phyloP scores from a whole-genome alignment of 768 basidiomycete species.

The Rhodotorula toruloides region DNA sequence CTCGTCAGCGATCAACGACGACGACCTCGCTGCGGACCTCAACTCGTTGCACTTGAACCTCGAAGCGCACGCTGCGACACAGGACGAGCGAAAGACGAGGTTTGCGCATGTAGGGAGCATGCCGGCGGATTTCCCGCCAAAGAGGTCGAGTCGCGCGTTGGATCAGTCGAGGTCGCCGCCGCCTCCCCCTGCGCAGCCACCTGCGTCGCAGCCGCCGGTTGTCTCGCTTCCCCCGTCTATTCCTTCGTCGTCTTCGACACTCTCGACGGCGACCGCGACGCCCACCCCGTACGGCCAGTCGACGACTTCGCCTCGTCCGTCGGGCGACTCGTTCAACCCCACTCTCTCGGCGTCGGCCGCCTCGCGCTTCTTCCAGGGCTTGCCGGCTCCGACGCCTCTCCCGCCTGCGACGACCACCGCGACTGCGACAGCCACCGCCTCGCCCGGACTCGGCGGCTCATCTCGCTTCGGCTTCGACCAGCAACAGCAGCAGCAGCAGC shows the following conservation, averaged over 20 bases:
- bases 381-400: slow-evolving; percentile 9
- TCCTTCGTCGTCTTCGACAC: no score
- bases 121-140: slow-evolving; percentile 34
- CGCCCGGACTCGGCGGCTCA: neutral
- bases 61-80: slow-evolving; percentile 32
- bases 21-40: slow-evolving; percentile 42
- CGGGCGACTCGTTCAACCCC: slow-evolving; percentile 24
- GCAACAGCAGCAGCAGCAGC: neutral
- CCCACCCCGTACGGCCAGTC: neutral
- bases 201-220: no score
- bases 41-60: slow-evolving; percentile 43
- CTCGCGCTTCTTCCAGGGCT: slow-evolving; percentile 30
- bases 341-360: slow-evolving; percentile 9
- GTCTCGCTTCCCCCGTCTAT: no score
- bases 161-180: slow-evolving; percentile 26
- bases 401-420: slow-evolving; percentile 24
- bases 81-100: neutral
- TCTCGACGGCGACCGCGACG: neutral
- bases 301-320: slow-evolving; percentile 15
- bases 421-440: slow-evolving; percentile 6
- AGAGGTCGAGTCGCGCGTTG: slow-evolving; percentile 6
- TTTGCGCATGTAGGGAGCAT: slow-evolving; percentile 26
- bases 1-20: slow-evolving; percentile 39
- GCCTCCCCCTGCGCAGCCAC: no score
- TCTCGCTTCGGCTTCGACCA: slow-evolving; percentile 28